Conservation (phyloP, 2,329 filamentous ascomycete genomes). For the Phialemoniopsis sp. region DNA sequence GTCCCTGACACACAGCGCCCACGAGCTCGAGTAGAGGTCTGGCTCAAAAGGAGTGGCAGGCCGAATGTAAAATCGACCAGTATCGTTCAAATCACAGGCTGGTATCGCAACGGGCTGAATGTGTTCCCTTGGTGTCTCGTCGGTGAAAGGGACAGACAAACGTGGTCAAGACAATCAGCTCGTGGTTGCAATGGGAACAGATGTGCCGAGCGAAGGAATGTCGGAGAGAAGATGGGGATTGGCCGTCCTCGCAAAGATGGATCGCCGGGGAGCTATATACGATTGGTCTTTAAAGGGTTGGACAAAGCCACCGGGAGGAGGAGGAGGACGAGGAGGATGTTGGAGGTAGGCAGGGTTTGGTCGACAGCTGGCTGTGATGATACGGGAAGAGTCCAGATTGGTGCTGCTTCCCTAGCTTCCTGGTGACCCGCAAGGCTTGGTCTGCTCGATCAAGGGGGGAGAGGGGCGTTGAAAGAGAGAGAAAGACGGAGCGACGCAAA, state of each 20-base stretch:
- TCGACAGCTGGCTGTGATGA: neutral
- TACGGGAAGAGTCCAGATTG: neutral
- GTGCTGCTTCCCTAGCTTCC: neutral
- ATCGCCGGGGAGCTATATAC: neutral
- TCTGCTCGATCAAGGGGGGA: neutral
- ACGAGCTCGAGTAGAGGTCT: no score
- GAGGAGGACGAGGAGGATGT: neutral
- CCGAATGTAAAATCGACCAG: no score
- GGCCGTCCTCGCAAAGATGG: neutral
- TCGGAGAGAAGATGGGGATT: conserved; percentile 7
- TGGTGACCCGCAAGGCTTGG: neutral
- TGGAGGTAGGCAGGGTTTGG: neutral
- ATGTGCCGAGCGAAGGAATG: conserved; percentile 11
- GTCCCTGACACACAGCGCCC: no score
- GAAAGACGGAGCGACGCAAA: conserved; percentile 1
- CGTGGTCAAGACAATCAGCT: no score
- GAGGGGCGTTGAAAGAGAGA: neutral
- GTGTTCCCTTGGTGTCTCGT: no score
- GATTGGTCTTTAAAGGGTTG: neutral
- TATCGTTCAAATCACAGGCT: no score
- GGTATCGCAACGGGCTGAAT: no score
- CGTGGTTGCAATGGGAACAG: no score
- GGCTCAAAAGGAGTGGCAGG: no score
- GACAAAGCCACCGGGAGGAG: neutral
- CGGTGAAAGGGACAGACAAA: no score